Conservation (phyloP, 352 stramenopile species). For the Albugo candida region DNA sequence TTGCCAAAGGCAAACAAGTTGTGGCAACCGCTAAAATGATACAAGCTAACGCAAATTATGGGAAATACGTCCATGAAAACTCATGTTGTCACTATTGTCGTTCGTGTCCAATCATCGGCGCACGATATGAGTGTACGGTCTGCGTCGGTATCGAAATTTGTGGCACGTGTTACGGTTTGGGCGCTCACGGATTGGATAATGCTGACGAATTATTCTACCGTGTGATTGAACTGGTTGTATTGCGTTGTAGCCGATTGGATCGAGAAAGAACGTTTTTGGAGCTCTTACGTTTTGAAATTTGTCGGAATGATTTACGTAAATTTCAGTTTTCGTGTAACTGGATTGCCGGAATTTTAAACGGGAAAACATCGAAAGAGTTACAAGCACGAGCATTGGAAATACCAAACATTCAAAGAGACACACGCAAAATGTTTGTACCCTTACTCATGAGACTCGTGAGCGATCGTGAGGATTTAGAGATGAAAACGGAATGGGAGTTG, state of each 20-base stretch:
- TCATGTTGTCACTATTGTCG: conserved; percentile 17
- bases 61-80: no score
- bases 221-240: conserved; percentile 45
- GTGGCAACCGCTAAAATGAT: no score
- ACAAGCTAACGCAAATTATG: no score
- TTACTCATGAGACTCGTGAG: conserved; percentile 59
- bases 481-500: conserved; percentile 77
- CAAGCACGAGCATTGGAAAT: conserved; percentile 62
- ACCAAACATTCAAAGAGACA: conserved; percentile 47
- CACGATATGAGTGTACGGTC: conserved; percentile 44
- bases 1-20: no score
- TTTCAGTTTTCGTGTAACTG: conserved; percentile 72
- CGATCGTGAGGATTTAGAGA: conserved; percentile 62
- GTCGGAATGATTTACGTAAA: conserved; percentile 67
- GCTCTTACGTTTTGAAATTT: conserved; percentile 76
- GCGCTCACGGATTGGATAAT: conserved; percentile 64
- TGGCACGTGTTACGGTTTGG: conserved; percentile 65
- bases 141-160: conserved; percentile 72
- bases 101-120: conserved; percentile 49
- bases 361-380: conserved; percentile 49
- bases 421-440: conserved; percentile 69
- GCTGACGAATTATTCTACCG: conserved; percentile 72
- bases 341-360: conserved; percentile 64
- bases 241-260: conserved; percentile 54
- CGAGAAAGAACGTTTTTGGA: background rate